Evolutionary conservation across 2,329 filamentous ascomycete species (phyloP).

Genomic region (Trichophyton rubrum): DNA sequence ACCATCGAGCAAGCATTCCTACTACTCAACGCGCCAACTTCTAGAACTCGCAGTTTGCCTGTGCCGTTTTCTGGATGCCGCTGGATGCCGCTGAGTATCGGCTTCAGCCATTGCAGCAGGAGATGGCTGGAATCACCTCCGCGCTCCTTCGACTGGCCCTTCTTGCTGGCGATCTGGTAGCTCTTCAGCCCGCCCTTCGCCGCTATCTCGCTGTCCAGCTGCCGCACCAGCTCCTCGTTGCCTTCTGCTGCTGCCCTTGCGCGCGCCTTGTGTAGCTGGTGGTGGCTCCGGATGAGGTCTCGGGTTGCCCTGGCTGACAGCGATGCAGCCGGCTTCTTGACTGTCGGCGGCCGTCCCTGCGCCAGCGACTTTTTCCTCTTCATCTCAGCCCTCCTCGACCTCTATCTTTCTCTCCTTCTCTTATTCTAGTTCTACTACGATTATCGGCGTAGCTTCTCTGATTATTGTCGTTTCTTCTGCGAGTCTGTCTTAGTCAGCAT

Average conservation of each 20-base stretch:
- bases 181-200: slow-evolving; percentile 46
- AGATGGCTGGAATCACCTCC: slow-evolving; percentile 52
- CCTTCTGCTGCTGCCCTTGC: slow-evolving; percentile 39
- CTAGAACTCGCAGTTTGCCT: slow-evolving; percentile 53
- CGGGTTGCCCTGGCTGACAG: slow-evolving; percentile 48
- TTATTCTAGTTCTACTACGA: not conserved
- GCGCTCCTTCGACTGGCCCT: slow-evolving; percentile 47
- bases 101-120: slow-evolving; percentile 46
- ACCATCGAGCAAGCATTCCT: slow-evolving; percentile 72
- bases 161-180: slow-evolving; percentile 52
- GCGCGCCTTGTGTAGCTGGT: slow-evolving; percentile 46
- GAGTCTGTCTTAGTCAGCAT: not conserved
- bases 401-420: not conserved
- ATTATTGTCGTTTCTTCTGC: not conserved
- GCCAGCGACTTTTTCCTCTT: slow-evolving; percentile 27
- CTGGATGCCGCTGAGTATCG: slow-evolving; percentile 18
- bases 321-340: slow-evolving; percentile 24
- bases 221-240: slow-evolving; percentile 29
- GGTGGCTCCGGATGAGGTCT: slow-evolving; percentile 47
- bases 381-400: not conserved
- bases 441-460: not conserved
- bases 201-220: slow-evolving; percentile 40
- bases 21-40: slow-evolving; percentile 77
- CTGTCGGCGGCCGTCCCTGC: slow-evolving; percentile 34
- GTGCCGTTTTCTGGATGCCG: not conserved